Percentiles rank a stretch among this genome's conserved stretches.
These are phyloP conservation scores for Nakataea oryzae DNA, from an alignment of 2,329 filamentous ascomycete genomes.

Conservation along the genomic window DNA sequence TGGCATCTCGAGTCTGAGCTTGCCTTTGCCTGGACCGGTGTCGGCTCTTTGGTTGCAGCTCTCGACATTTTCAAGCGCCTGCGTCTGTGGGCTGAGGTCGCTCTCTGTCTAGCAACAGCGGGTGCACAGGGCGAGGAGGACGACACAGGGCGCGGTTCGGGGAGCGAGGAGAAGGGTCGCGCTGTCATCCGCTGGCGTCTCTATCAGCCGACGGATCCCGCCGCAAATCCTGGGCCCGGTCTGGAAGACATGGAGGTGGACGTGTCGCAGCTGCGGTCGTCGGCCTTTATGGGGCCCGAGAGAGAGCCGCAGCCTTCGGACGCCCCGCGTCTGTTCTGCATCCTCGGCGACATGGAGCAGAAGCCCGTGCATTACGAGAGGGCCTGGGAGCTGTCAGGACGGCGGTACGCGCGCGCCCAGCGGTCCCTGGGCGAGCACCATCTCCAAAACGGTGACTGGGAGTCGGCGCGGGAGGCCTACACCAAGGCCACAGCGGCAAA, in stretches of 20 bases:
- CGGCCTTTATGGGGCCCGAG: conserved; percentile 51
- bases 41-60: conserved; percentile 81
- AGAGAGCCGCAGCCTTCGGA: conserved; percentile 64
- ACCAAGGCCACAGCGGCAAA: conserved; percentile 67
- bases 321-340: conserved; percentile 82
- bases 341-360: conserved; percentile 79
- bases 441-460: conserved; percentile 53
- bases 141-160: conserved; percentile 39
- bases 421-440: conserved; percentile 75
- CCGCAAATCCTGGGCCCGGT: conserved; percentile 19
- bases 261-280: conserved; percentile 41
- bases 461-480: conserved; percentile 68
- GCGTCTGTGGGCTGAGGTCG: conserved; percentile 89
- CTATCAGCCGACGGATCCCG: conserved; percentile 43
- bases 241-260: conserved; percentile 46
- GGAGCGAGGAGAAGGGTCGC: conserved; percentile 69
- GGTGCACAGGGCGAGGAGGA: conserved; percentile 53
- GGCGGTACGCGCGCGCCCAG: conserved; percentile 78
- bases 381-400: conserved; percentile 77
- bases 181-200: conserved; percentile 68
- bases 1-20: conserved; percentile 95
- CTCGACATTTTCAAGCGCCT: conserved; percentile 93
- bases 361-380: conserved; percentile 67
- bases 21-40: conserved; percentile 80
- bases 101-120: conserved; percentile 67